These are phyloP conservation scores for Diaporthe velutina DNA, from an alignment of 2,329 filamentous ascomycete species.

Conservation along the genomic window DNA sequence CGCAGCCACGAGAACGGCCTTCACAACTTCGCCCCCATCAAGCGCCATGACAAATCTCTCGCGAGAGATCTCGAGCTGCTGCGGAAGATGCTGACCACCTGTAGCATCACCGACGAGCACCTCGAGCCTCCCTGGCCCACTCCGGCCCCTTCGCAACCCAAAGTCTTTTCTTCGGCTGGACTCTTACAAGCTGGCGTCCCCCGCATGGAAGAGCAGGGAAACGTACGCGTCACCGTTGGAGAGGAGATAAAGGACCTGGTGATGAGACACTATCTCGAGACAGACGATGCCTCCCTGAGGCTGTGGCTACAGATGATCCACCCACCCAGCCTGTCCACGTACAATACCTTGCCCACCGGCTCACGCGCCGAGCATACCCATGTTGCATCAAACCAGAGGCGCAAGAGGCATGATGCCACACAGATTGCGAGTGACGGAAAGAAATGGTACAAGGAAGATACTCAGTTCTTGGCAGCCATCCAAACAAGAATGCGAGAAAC, in stretches of 20 bases:
- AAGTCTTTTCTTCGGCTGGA: not conserved
- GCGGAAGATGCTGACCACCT: conserved; percentile 45
- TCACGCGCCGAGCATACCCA: not conserved
- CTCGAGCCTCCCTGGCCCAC: not conserved
- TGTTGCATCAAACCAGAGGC: not conserved
- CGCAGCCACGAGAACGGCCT: conserved; percentile 15
- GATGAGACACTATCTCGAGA: conserved; percentile 44
- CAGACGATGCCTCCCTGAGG: conserved; percentile 40
- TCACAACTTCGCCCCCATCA: conserved; percentile 40
- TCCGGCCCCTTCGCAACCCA: not conserved
- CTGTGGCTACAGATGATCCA: conserved; percentile 40
- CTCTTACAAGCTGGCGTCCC: not conserved
- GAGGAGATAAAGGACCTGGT: conserved; percentile 43
- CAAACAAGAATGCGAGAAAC: not conserved
- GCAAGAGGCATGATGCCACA: not conserved
- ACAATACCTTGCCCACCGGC: conserved; percentile 26
- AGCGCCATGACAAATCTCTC: conserved; percentile 43
- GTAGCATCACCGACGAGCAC: conserved; percentile 25
- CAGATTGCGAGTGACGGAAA: not conserved
- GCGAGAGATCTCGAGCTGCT: conserved; percentile 47
- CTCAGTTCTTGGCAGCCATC: conserved; percentile 3
- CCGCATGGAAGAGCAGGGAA: not conserved
- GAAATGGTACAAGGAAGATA: conserved; percentile 32
- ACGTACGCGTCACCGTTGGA: conserved; percentile 23
- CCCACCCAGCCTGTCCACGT: conserved; percentile 9